Base-by-base conservation (phyloP, 768 basidiomycete genomes). In the Lyophyllum atratum region DNA sequence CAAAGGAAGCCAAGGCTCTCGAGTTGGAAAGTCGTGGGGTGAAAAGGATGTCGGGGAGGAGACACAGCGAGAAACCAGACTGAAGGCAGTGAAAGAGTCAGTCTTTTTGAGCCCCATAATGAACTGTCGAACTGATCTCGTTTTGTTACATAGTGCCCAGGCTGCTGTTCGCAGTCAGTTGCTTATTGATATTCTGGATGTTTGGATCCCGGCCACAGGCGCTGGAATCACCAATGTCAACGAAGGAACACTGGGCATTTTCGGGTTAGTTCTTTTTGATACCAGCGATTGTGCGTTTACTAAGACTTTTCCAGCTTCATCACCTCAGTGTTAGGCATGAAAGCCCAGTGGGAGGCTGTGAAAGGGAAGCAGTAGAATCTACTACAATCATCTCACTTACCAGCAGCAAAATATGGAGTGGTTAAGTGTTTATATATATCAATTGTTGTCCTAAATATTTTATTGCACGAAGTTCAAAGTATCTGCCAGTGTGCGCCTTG, bases 201-300 rank as follows among this genome's bases (percentile, higher is more conserved):
- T 94, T 56, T 95, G 89, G 86, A 85, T 95, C 64, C 97, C 97
- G 5, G 90, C 93, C 7, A 87, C 88, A 19, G 89, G 83, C 56
- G 80, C 95, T 39, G 92, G 89, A 15, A 74, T 91, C 51, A 80
- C 87, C 60, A 81, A 83, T 62, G 64, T 95, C 61, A 93, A 89
- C 67, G 97, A 98, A 58, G 95, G 96, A 24, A 66, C 84, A 19
- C 74, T 96, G 26, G 96, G 97, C 53, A 77, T 92, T 56, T 80
- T 92, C 60, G 97, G 96, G 93, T 96, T 58, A 46, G 67, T 70
- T 45, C 52, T 54, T 42, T 46, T 49, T 45, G 5, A 49, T 26
- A 15, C 34, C 45, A 10, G 64, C 31, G 45, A 24, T 45, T 8
- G 26, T 33, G 11, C 3, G 50, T 49, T 62, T 15, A 61, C 25